Base-by-base conservation (phyloP, 2,329 filamentous ascomycete genomes). In the Aquanectria penicillioides region DNA sequence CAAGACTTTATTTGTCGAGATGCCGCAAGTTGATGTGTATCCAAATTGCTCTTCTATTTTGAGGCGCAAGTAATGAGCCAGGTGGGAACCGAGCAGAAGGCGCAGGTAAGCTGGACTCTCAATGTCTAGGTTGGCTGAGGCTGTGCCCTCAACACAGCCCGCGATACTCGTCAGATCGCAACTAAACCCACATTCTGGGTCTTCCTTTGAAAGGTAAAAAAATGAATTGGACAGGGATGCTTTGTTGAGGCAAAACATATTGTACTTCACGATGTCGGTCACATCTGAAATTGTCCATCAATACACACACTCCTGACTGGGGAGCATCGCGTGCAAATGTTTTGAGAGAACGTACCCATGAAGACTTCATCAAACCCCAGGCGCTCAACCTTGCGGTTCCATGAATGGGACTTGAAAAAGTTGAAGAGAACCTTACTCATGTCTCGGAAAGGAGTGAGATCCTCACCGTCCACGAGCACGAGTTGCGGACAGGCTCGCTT, bases 351-450 rank as follows among this genome's bases (percentile, higher is more conserved):
- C 73, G 38, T 69, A 80, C 78, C 78, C 81, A 80, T 74, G 41
- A 80, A 80, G 46, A 97, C 89, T 80, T 98, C 95, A 73, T 98
- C 95, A 64, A 98, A 92, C 0, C 95, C 94, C 23, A 98, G 79
- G 18, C 90, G 86, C 77, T 98, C 94, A 2, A 89, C 89, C 61
- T 87, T 90, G 28, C 81, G 81, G 62, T 88, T 92, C 93, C 93
- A 97, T 0, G 91, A 89, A 70, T 90, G 89, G 13, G 82, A 79
- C 57, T 86, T 86, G 49, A 97, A 79, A 65, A 94, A 90, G 26
- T 82, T 78, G 76, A 92, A 96, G 4, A 97, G 81, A 38, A 82
- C 81, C 77, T 97, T 97, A 57, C 93, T 97, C 20, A 86, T 90
- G 81, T 97, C 88, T 12, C 94, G 89, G 71, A 98, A 98, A 5